Evolutionary conservation across 108 stramenopile genomes (phyloP), one percentile per base, ranked within the genome.

Genomic region (Asterionellopsis glacialis): DNA sequence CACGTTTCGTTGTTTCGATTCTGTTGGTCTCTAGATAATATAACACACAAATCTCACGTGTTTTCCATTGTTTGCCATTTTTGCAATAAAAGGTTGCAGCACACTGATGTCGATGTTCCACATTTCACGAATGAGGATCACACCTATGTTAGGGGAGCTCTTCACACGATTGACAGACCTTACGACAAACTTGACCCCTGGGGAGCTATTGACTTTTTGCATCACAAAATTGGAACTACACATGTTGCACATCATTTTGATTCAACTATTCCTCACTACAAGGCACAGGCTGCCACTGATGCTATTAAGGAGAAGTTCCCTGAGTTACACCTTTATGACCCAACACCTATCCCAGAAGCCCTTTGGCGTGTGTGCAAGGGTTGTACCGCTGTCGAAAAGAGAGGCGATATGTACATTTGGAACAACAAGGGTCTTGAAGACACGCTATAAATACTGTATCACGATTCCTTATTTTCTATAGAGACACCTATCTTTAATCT

Each of bases 211-310:
- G 88, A 95, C 73, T 87, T 89, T 55, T 76, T 96, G 52, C 97
- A 98, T 69, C 98, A 96, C 84, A 80, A 90, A 63, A 98, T 98
- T 80, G 85, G 91, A 45, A 86, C 90, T 42, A 97, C 96, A 5
- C 98, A 98, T 72, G 98, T 98, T 11, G 93, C 92, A 38, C 98
- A 98, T 70, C 98, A 98, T 75, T 80, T 96, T 41, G 96, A 96
- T 72, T 90, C 84, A 53, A 85, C 80, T 42, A 88, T 93, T 45
- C 91, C 91, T 27, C 91, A 89, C 56, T 93, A 93, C 68, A 89
- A 90, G 68, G 91, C 91, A 14, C 73, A 88, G 52, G 72, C 59
- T 40, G 91, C 91, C 40, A 93, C 91, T n/a, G 88, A 93, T 69
- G 91, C 91, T 27, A 88, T 93, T 68, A 89, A 88, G 54, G 84